Evolutionary conservation across 2,329 filamentous ascomycete genomes (phyloP), one percentile per base, ranked within the genome.

Genomic region (Colletotrichum sp.): DNA sequence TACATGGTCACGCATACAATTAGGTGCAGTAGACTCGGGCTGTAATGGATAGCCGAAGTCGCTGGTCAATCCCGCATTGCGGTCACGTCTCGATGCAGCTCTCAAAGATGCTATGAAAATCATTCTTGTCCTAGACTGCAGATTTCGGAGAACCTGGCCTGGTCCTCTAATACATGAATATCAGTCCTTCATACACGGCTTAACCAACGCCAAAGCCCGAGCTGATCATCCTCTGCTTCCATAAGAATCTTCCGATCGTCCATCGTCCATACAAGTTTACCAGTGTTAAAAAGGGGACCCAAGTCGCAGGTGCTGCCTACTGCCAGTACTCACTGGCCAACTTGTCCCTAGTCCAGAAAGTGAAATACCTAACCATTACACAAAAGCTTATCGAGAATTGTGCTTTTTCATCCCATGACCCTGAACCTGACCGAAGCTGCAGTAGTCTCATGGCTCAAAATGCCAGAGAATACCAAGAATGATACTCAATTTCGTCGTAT

Each of bases 331-430:
- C 26, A 52, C 15, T 36, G 26, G 16, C 65, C 58, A 65, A 48
- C 30, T 68, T 64, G 32, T 68, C 58, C 65, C 34, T 18, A 52
- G 21, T 30, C 58, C 70, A 73, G 70, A 75, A 73, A 64, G 58
- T 68, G 56, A 75, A 72, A 36, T 62, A 62, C 26, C 58, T 76
- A 73, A 58, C 36, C 70, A 73, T 76, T 73, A 76, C 73, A 73
- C 70, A 66, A 76, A 69, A 73, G 34, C 70, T 24, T 73, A 76
- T 73, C 73, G 30, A 76, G 73, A 73, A 73, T 69, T 73, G 70
- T 65, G 56, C 58, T 55, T 76, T 65, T 21, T 69, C 38, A 16
- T 65, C 56, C 48, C 65, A 28, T 69, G 64, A 52, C n/a, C 43
- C 43, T 13, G 38, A 36, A 15, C 48, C 21, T 73, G 34, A 73